Evolutionary conservation across 768 basidiomycete genomes (phyloP).

Genomic region (Phanerochaete sordida): DNA sequence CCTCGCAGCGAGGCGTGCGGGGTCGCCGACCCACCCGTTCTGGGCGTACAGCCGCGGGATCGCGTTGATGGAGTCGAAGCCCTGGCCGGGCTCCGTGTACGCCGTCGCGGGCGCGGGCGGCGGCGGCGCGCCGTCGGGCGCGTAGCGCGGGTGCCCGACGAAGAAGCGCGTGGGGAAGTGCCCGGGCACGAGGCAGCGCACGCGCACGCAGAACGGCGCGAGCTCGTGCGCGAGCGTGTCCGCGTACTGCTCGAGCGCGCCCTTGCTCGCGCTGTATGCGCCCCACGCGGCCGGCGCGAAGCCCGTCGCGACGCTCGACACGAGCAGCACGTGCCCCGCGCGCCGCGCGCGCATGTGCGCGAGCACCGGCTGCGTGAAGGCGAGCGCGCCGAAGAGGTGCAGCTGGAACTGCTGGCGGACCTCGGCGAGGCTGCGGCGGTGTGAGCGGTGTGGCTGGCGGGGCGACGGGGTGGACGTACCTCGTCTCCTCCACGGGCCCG

Average conservation of each 20-base stretch:
- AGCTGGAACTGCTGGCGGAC: conserved; percentile 24
- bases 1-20: conserved; percentile 17
- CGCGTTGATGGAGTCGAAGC: conserved; percentile 8
- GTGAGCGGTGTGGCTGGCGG: not conserved
- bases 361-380: conserved; percentile 25
- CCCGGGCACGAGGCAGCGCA: conserved; percentile 24
- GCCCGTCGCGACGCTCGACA: conserved; percentile 22
- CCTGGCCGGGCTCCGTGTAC: conserved; percentile 21
- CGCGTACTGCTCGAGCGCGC: conserved; percentile 23
- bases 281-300: conserved; percentile 16
- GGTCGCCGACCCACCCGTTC: conserved; percentile 22
- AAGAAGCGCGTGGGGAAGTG: conserved; percentile 27
- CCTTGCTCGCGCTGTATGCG: conserved; percentile 26
- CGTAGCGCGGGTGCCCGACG: not conserved
- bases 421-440: conserved; percentile 6
- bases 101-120: conserved; percentile 3
- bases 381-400: conserved; percentile 25
- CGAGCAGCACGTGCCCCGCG: conserved; percentile 25
- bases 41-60: conserved; percentile 5
- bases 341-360: conserved; percentile 23
- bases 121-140: not conserved
- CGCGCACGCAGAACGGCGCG: conserved; percentile 24
- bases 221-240: conserved; percentile 25
- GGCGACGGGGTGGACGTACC: not conserved
- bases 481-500: conserved; percentile 8